Evolutionary conservation across 805 yeast species (phyloP).

Genomic region (Wickerhamomyces alni): DNA sequence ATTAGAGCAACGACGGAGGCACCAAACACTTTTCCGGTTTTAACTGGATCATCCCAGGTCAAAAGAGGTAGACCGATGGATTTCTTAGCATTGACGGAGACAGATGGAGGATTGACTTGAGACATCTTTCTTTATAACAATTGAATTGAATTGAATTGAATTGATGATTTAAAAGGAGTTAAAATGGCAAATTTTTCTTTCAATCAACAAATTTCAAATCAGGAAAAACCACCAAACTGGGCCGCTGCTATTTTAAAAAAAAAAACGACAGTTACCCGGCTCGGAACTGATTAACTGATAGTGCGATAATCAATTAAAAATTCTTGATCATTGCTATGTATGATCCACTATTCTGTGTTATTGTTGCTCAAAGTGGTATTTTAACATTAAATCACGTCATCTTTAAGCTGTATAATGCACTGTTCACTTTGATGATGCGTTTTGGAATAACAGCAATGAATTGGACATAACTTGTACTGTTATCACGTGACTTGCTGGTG

Average conservation of each 20-base stretch:
- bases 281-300: too few relatives aligned
- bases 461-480: too few relatives aligned
- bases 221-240: background rate
- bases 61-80: slow-evolving; percentile 33
- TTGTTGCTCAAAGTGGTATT: too few relatives aligned
- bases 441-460: too few relatives aligned
- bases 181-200: slow-evolving; percentile 1
- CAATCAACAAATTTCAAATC: background rate
- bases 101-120: slow-evolving; percentile 1
- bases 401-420: too few relatives aligned
- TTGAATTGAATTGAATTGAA: background rate
- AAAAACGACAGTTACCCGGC: background rate
- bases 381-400: too few relatives aligned
- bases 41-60: slow-evolving; percentile 71
- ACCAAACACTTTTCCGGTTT: slow-evolving; percentile 74
- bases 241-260: background rate
- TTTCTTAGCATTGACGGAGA: slow-evolving; percentile 1
- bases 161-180: background rate
- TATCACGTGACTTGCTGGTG: too few relatives aligned
- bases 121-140: background rate
- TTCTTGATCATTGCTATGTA: too few relatives aligned
- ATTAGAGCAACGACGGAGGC: slow-evolving; percentile 49
- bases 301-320: too few relatives aligned
- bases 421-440: too few relatives aligned
- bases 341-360: too few relatives aligned